A percentile compares a stretch with the other conserved stretches of the same genome.
These are phyloP conservation scores for Didymella segeticola DNA, from an alignment of 2,329 filamentous ascomycete species.

Conservation along the genomic window DNA sequence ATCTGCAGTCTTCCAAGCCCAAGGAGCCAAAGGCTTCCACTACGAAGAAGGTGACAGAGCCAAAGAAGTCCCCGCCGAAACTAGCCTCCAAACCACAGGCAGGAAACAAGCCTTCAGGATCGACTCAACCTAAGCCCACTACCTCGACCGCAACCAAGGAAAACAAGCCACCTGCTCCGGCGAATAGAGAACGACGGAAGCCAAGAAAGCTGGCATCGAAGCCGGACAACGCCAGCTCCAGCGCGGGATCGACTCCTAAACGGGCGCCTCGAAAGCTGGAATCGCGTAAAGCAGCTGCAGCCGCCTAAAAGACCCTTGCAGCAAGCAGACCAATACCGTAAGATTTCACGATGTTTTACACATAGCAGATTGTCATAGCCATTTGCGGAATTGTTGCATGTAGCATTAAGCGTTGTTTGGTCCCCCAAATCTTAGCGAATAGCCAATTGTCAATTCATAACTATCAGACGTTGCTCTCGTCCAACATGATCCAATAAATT, in stretches of 20 bases:
- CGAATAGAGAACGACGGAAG: constrained; percentile 25
- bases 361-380: too few species aligned
- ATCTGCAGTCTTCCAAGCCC: not conserved
- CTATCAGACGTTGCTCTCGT: too few species aligned
- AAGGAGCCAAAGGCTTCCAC: not conserved
- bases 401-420: not conserved
- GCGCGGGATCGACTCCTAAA: constrained; percentile 16
- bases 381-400: not conserved
- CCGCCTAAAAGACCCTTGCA: not conserved
- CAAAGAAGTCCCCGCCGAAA: constrained; percentile 15
- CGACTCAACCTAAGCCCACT: constrained; percentile 12
- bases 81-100: constrained; percentile 19
- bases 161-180: constrained; percentile 20
- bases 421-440: too few species aligned
- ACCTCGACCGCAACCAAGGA: constrained; percentile 22
- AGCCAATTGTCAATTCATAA: too few species aligned
- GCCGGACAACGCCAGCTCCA: constrained; percentile 14
- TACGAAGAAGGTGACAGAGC: not conserved
- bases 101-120: constrained; percentile 15
- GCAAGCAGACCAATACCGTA: too few species aligned
- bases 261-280: constrained; percentile 37
- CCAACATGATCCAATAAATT: too few species aligned
- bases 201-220: constrained; percentile 36
- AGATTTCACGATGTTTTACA: too few species aligned
- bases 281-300: constrained; percentile 25